Evolutionary conservation across 371 early-diverging fungal genomes (phyloP).

Genomic region (Mucor velutinosus): DNA sequence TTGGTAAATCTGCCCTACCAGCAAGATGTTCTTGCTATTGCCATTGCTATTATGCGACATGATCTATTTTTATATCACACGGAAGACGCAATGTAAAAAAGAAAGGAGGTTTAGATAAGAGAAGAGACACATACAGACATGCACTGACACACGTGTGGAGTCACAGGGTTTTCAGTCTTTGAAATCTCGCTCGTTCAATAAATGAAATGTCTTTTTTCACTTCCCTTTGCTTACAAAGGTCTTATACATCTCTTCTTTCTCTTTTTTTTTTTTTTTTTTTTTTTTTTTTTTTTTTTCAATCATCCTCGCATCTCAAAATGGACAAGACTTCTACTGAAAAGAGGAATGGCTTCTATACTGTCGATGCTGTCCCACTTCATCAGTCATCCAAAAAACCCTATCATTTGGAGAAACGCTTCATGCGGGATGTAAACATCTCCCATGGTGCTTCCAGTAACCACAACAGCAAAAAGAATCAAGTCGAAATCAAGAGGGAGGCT

Average conservation of each 20-base stretch:
- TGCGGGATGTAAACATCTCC: slow-evolving; percentile 25
- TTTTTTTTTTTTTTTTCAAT: neutral
- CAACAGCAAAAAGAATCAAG: slow-evolving; percentile 18
- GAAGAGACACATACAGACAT: neutral
- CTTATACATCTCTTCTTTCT: neutral
- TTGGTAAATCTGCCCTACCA: slow-evolving; percentile 55
- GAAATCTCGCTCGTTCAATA: slow-evolving; percentile 7
- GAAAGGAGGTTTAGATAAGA: neutral
- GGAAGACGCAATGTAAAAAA: neutral
- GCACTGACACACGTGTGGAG: slow-evolving; percentile 7
- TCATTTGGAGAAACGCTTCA: slow-evolving; percentile 40
- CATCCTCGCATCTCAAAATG: neutral
- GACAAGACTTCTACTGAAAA: neutral
- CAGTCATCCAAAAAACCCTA: slow-evolving; percentile 35
- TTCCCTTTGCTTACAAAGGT: neutral
- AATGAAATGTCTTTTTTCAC: neutral
- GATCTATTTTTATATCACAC: slow-evolving; percentile 1
- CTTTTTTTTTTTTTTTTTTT: neutral
- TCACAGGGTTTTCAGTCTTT: slow-evolving; percentile 13
- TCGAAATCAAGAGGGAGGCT: slow-evolving; percentile 38
- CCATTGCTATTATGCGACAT: neutral
- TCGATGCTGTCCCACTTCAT: slow-evolving; percentile 14
- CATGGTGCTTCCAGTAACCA: slow-evolving; percentile 8
- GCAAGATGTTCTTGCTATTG: slow-evolving; percentile 18
- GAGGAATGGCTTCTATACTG: slow-evolving; percentile 16